These are phyloP conservation scores for Tubosaeta sp. DNA, from an alignment of 768 basidiomycete species.

Conservation along the genomic window DNA sequence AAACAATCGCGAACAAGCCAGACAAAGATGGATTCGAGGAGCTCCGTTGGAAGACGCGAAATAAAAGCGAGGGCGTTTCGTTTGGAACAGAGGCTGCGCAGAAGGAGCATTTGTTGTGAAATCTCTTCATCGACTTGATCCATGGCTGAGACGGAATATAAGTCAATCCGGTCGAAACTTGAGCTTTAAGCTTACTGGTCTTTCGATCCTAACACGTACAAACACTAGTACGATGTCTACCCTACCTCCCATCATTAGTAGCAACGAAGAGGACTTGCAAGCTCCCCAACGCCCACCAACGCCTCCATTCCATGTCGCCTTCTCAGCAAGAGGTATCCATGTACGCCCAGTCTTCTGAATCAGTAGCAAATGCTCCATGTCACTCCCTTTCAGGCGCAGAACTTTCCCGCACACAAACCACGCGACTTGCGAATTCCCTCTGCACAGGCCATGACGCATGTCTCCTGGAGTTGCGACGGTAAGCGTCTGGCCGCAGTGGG, in stretches of 20 bases:
- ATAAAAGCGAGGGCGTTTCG: conserved; percentile 7
- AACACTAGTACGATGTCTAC: conserved; percentile 24
- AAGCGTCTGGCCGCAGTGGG: conserved; percentile 79
- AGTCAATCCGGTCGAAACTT: too few species aligned
- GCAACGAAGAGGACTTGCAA: conserved; percentile 54
- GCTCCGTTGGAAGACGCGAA: conserved; percentile 8
- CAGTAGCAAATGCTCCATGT: conserved; percentile 12
- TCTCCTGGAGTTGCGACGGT: conserved; percentile 84
- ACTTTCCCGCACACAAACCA: conserved; percentile 76
- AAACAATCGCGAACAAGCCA: not conserved
- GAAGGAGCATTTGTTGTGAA: not conserved
- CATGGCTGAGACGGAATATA: not conserved
- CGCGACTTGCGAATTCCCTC: conserved; percentile 67
- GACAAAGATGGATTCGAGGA: conserved; percentile 10
- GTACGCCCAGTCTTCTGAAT: conserved; percentile 37
- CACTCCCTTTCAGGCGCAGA: conserved; percentile 52
- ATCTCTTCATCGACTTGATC: not conserved
- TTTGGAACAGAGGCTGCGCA: not conserved
- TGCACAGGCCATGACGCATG: conserved; percentile 63
- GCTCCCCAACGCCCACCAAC: conserved; percentile 61
- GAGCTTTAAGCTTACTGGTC: not conserved
- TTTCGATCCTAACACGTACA: conserved; percentile 23
- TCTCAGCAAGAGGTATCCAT: conserved; percentile 66
- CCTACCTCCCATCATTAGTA: conserved; percentile 16
- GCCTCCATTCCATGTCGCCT: conserved; percentile 69